These are phyloP conservation scores for Hypoxylon intermedium DNA, from an alignment of 495 filamentous ascomycete genomes.

Conservation along the genomic window DNA sequence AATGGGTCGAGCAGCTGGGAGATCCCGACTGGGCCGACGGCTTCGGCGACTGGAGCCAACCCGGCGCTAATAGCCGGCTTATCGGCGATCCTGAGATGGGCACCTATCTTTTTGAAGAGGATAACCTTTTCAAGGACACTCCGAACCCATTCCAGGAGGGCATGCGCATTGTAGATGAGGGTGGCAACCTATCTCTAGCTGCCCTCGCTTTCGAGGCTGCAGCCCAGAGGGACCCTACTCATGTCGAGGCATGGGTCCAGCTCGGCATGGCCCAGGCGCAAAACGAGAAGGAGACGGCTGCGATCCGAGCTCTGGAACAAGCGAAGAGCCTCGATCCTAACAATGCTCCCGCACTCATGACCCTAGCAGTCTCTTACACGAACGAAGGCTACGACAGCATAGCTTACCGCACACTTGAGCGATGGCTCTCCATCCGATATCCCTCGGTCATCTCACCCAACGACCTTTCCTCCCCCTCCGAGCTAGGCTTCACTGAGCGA, in stretches of 20 bases:
- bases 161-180: slow-evolving; percentile 85
- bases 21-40: slow-evolving; percentile 75
- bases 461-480: slow-evolving; percentile 70
- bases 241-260: slow-evolving; percentile 91
- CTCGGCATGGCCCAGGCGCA: slow-evolving; percentile 92
- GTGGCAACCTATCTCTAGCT: slow-evolving; percentile 91
- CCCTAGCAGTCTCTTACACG: slow-evolving; percentile 95
- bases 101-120: slow-evolving; percentile 92
- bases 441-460: slow-evolving; percentile 74
- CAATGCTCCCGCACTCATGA: slow-evolving; percentile 91
- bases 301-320: slow-evolving; percentile 96
- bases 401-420: slow-evolving; percentile 94
- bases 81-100: slow-evolving; percentile 76
- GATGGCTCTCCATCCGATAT: slow-evolving; percentile 94
- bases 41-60: slow-evolving; percentile 58
- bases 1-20: slow-evolving; percentile 67
- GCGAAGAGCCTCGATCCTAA: slow-evolving; percentile 84
- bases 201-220: slow-evolving; percentile 98
- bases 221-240: slow-evolving; percentile 83
- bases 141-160: slow-evolving; percentile 88
- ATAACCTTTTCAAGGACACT: slow-evolving; percentile 82
- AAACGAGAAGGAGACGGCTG: slow-evolving; percentile 97
- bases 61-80: slow-evolving; percentile 62
- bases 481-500: slow-evolving; percentile 91
- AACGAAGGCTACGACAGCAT: slow-evolving; percentile 98